Evolutionary conservation across 73 alveolate species (phyloP), one percentile per base, ranked within the genome.

Genomic region (Effrenium voratum): DNA sequence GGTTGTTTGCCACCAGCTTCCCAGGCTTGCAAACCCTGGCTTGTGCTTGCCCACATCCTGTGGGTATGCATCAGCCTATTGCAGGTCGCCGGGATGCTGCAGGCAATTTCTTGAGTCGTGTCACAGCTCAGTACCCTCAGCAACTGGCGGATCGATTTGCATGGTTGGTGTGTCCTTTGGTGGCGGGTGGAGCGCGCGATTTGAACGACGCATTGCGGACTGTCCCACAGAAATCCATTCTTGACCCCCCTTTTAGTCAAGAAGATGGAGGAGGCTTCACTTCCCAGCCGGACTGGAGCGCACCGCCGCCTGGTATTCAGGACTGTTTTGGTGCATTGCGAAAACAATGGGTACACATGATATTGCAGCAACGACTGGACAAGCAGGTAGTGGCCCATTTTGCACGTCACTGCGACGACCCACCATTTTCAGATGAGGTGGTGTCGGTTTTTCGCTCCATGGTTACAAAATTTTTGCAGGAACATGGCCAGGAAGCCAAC

Each of bases 241-340:
- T 2, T 26, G 70, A 79, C 22, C 68, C 90, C 1, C 90, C 90
- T 2, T 45, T 22, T 1, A 22, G 68, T 0, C 5, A 2, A 28
- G 45, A 44, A 28, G 90, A 45, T 6, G 90, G 90, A 3, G 90
- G 68, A 28, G 90, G 90, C 66, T 2, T 43, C 19, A 24, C 24
- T 32, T 79, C 90, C 40, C 5, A 43, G 10, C 90, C 90, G 5
- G 90, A 79, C 47, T 79, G 90, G 90, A 15, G 45, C 45, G 40
- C 2, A 8, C 90, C 90, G 2, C 90, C 6, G 43, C 41, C 55
- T 3, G 38, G 22, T 5, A 8, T 5, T 5, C 57, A 16, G 5
- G 60, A 41, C 59, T 10, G 22, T 22, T 43, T 19, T 45, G 68
- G 22, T 10, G 43, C 13, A 4, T 55, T 43, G 1, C 68, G 66